These are phyloP conservation scores for Plicaturopsis crispa DNA, from an alignment of 768 basidiomycete species.

Conservation along the genomic window DNA sequence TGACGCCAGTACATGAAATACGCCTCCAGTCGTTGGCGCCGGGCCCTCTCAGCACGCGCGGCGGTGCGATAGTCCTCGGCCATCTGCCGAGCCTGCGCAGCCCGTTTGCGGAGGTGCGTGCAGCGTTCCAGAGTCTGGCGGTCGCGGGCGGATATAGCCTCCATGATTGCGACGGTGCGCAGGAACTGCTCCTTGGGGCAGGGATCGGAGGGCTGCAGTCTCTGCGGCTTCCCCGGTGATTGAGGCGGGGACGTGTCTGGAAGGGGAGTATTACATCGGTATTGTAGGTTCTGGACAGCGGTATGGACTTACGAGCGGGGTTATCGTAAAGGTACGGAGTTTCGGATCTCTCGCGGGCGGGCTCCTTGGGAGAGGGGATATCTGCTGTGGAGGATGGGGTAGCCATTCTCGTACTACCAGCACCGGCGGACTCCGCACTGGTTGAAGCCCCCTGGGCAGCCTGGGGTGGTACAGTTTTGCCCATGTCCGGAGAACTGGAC, in stretches of 20 bases:
- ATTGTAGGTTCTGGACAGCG: background rate
- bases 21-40: slow-evolving; percentile 18
- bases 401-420: too few species aligned
- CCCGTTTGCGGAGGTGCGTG: slow-evolving; percentile 8
- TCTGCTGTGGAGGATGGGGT: too few species aligned
- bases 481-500: too few species aligned
- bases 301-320: background rate
- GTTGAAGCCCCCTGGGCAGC: too few species aligned
- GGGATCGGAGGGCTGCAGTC: slow-evolving; percentile 12
- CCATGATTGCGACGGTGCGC: slow-evolving; percentile 19
- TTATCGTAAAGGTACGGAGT: too few species aligned
- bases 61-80: slow-evolving; percentile 16
- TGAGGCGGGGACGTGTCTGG: slow-evolving; percentile 12
- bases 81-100: slow-evolving; percentile 12
- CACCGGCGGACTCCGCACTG: too few species aligned
- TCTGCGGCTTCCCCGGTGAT: slow-evolving; percentile 17
- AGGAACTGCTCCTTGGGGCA: slow-evolving; percentile 12
- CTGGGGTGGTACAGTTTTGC: too few species aligned
- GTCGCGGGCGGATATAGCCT: slow-evolving; percentile 14
- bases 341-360: too few species aligned
- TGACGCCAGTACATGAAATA: slow-evolving; percentile 21
- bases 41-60: slow-evolving; percentile 14
- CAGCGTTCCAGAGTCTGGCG: slow-evolving; percentile 7
- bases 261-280: slow-evolving; percentile 8
- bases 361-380: too few species aligned